Evolutionary conservation across 2,329 filamentous ascomycete species (phyloP).

Genomic region (Epichloe aotearoae): DNA sequence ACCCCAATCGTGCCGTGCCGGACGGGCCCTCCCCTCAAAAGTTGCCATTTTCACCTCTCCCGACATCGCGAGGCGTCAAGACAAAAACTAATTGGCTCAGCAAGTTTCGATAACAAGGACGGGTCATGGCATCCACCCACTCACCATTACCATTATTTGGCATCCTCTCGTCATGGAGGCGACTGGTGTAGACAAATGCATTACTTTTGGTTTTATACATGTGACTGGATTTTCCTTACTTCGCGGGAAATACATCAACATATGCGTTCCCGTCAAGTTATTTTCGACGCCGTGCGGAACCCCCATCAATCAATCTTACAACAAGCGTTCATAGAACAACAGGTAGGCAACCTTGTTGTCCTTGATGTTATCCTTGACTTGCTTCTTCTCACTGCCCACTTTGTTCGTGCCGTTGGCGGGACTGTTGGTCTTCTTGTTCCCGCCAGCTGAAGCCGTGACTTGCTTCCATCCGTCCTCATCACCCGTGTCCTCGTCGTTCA

Average conservation of each 20-base stretch:
- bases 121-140: background rate
- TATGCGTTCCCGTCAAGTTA: background rate
- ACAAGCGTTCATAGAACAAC: slow-evolving; percentile 80
- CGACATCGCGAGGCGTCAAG: too few relatives aligned
- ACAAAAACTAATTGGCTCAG: too few relatives aligned
- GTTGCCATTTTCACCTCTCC: too few relatives aligned
- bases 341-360: slow-evolving; percentile 98
- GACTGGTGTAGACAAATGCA: background rate
- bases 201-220: background rate
- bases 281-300: too few relatives aligned
- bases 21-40: background rate
- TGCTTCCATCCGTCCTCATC: slow-evolving; percentile 75
- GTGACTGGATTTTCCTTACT: background rate
- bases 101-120: too few relatives aligned
- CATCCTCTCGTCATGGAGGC: too few relatives aligned
- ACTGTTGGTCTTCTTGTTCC: slow-evolving; percentile 58
- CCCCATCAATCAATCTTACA: slow-evolving; percentile 24
- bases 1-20: background rate
- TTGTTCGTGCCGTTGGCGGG: slow-evolving; percentile 52
- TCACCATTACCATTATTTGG: background rate
- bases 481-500: slow-evolving; percentile 51
- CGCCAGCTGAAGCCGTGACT: slow-evolving; percentile 47
- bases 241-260: background rate
- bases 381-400: slow-evolving; percentile 41
- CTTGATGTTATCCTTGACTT: slow-evolving; percentile 53